phyloP scores from a whole-genome alignment of 2,329 filamentous ascomycete species.

The Acephala macrosclerotiorum region DNA sequence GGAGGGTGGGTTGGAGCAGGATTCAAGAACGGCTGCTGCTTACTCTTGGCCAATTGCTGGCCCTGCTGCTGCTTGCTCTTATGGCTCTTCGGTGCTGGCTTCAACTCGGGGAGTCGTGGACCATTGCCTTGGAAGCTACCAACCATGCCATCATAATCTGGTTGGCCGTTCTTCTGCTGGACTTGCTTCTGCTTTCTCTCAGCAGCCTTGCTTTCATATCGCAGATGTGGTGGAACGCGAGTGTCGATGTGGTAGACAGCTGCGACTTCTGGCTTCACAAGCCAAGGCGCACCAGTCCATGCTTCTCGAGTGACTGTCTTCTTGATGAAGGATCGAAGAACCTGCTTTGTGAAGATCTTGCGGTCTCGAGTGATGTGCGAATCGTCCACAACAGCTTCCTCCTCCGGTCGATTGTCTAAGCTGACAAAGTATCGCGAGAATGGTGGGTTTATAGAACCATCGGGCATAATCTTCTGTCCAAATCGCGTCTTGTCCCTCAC shows the following conservation, averaged over 20 bases:
- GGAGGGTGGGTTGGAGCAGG: conserved; percentile 38
- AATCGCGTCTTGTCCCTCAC: conserved; percentile 89
- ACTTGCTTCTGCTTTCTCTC: conserved; percentile 78
- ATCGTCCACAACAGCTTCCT: conserved; percentile 82
- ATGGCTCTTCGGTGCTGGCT: conserved; percentile 74
- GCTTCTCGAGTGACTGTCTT: conserved; percentile 91
- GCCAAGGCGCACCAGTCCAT: conserved; percentile 96
- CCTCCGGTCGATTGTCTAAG: conserved; percentile 69
- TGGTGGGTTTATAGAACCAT: conserved; percentile 74
- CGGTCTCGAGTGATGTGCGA: conserved; percentile 85
- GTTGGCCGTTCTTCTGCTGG: conserved; percentile 56
- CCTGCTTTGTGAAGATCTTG: conserved; percentile 93
- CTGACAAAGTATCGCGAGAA: conserved; percentile 84
- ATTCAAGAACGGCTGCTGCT: conserved; percentile 46
- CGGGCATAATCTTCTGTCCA: conserved; percentile 64
- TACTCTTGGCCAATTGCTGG: conserved; percentile 48
- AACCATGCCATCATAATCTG: conserved; percentile 45
- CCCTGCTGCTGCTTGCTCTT: conserved; percentile 64
- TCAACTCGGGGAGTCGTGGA: conserved; percentile 73
- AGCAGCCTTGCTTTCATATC: conserved; percentile 79
- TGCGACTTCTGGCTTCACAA: conserved; percentile 88
- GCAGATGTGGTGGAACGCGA: conserved; percentile 83
- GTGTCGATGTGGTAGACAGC: conserved; percentile 85
- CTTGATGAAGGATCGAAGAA: conserved; percentile 92
- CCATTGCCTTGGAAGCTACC: conserved; percentile 49